Conservation (phyloP, 805 yeast genomes). For the Metschnikowia baotianmanensis region DNA sequence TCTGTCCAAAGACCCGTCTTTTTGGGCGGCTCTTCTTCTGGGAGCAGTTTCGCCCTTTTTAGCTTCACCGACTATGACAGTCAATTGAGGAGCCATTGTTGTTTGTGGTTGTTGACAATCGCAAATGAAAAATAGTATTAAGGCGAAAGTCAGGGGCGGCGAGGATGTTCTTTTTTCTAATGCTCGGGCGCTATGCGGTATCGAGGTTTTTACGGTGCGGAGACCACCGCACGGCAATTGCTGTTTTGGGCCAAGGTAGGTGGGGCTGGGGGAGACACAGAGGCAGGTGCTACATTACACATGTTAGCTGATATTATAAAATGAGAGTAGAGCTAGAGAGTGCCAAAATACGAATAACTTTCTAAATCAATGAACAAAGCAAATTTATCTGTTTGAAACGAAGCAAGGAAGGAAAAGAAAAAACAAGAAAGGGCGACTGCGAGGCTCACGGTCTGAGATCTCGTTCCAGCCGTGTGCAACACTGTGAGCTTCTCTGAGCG, state of each 20-base stretch:
- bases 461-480: too few relatives aligned
- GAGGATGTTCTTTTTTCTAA: slow-evolving; percentile 2
- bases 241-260: slow-evolving; percentile 8
- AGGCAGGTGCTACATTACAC: too few relatives aligned
- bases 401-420: too few relatives aligned
- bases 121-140: neutral
- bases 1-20: slow-evolving; percentile 49
- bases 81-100: slow-evolving; percentile 25
- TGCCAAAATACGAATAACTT: too few relatives aligned
- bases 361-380: too few relatives aligned
- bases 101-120: neutral
- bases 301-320: too few relatives aligned
- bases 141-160: neutral
- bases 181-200: slow-evolving; percentile 1
- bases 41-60: slow-evolving; percentile 80
- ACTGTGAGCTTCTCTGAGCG: too few relatives aligned
- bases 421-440: too few relatives aligned
- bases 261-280: too few relatives aligned
- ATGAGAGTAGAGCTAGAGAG: too few relatives aligned
- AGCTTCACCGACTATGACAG: slow-evolving; percentile 69
- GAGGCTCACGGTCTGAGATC: too few relatives aligned
- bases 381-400: too few relatives aligned
- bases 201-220: slow-evolving; percentile 10
- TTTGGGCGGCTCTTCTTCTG: slow-evolving; percentile 58
- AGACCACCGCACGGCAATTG: slow-evolving; percentile 13